Evolutionary conservation across 73 alveolate species (phyloP), one percentile per base, ranked within the genome.

Genomic region (Breviolum minutum): DNA sequence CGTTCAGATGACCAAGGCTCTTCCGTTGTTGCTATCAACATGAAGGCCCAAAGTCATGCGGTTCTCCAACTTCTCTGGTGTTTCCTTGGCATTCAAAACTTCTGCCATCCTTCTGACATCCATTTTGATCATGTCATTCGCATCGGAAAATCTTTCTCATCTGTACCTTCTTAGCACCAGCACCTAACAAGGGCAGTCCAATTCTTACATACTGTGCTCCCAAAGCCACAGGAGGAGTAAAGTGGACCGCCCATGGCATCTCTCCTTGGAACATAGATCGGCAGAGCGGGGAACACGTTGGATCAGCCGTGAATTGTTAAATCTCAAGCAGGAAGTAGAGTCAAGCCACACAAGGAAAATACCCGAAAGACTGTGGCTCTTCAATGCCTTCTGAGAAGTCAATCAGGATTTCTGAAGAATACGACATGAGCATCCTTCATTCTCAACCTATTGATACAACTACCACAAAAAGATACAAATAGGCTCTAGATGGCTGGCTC

Each of bases 171-270:
- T 22, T 68, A 14, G 17, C n/a, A 68, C 24, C 24, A 17, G 77
- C n/a, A 22, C n/a, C n/a, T 22, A 68, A 14, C 17, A 68, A 68
- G 77, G n/a, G n/a, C 24, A 22, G 24, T 68, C 17, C 77, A 22
- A 14, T 22, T 68, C 77, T 2, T 68, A 14, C 77, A 68, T 14
- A 2, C n/a, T 68, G n/a, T 68, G 24, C 24, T 17, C 24, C 2
- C 24, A 68, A 68, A 61, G 60, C 64, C 62, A 26, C 63, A 82
- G 81, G 40, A 14, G 98, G 98, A 40, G 98, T 92, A 68, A 74
- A 73, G 80, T 92, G 98, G 24, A 92, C 98, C 9, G 98, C 98
- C 98, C 98, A 92, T 10, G 98, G 98, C 98, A 92, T 92, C 61
- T 92, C 98, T 19, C 98, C 98, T 92, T 11, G 90, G 77, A 26